These are phyloP conservation scores for Colletotrichum lupini DNA, from an alignment of 2,329 filamentous ascomycete genomes.

Conservation along the genomic window DNA sequence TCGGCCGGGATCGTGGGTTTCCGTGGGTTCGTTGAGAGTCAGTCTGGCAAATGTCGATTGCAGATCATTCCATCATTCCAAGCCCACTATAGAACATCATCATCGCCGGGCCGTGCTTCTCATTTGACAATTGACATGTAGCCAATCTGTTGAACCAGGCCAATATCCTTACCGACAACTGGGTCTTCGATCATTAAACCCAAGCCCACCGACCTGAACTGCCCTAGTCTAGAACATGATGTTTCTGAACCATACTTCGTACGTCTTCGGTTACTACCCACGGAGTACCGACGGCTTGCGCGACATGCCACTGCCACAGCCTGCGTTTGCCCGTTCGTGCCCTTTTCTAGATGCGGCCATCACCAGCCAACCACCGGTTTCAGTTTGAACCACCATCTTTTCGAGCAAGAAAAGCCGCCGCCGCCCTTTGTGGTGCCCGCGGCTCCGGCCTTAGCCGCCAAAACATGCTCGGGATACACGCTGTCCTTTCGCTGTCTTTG, in stretches of 20 bases:
- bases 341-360: slow-evolving; percentile 2
- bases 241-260: slow-evolving; percentile 11
- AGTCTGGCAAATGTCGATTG: background rate
- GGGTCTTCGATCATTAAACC: background rate
- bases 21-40: background rate
- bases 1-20: background rate
- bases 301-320: background rate
- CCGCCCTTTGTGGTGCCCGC: background rate
- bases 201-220: background rate
- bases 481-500: background rate
- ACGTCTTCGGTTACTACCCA: no score
- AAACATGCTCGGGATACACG: background rate
- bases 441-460: slow-evolving; percentile 26
- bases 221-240: slow-evolving; percentile 20
- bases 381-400: slow-evolving; percentile 18
- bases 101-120: background rate
- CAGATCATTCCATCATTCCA: slow-evolving; percentile 11
- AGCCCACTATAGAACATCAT: background rate
- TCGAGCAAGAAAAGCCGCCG: background rate
- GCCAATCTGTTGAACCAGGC: background rate
- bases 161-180: background rate
- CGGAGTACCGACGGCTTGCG: background rate
- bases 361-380: slow-evolving; percentile 19
- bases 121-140: background rate
- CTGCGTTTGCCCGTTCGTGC: background rate